phyloP scores from a whole-genome alignment of 305 asterid genomes.

The Fraxinus dipetala region DNA sequence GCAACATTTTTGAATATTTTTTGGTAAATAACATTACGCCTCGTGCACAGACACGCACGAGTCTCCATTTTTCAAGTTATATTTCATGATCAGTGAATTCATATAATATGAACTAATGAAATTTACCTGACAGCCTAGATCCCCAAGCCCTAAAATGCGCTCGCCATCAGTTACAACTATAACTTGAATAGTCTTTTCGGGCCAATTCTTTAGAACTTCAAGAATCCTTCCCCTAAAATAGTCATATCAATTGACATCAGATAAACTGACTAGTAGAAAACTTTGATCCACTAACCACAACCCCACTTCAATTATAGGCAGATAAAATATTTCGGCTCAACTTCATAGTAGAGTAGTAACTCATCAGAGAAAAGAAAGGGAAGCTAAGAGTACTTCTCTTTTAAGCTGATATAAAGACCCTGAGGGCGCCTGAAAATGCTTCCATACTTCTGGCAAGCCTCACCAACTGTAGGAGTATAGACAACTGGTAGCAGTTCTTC shows the following conservation, averaged over 20 bases:
- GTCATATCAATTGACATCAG: slow-evolving; percentile 8
- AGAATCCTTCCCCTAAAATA: slow-evolving; percentile 71
- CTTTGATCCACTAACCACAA: background rate
- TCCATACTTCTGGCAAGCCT: slow-evolving; percentile 97
- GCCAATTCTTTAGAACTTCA: slow-evolving; percentile 92
- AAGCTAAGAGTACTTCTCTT: slow-evolving; percentile 51
- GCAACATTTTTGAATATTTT: slow-evolving; percentile 27
- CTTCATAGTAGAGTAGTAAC: background rate
- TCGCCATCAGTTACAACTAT: slow-evolving; percentile 97
- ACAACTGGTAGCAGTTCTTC: slow-evolving; percentile 88
- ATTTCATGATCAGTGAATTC: background rate
- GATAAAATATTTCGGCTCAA: background rate
- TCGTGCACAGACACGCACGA: background rate
- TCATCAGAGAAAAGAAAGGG: background rate
- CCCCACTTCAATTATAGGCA: background rate
- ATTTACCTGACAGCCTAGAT: slow-evolving; percentile 94
- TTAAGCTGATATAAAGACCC: slow-evolving; percentile 87
- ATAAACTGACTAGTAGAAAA: slow-evolving; percentile 7
- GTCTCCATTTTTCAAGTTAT: background rate
- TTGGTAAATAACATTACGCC: slow-evolving; percentile 5
- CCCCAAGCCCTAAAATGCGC: slow-evolving; percentile 97
- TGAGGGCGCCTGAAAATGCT: slow-evolving; percentile 91
- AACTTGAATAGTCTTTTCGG: slow-evolving; percentile 81
- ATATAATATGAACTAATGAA: background rate
- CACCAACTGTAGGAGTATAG: slow-evolving; percentile 93